Evolutionary conservation across 805 yeast genomes (phyloP).

Genomic region (Spathaspora gorwiae): DNA sequence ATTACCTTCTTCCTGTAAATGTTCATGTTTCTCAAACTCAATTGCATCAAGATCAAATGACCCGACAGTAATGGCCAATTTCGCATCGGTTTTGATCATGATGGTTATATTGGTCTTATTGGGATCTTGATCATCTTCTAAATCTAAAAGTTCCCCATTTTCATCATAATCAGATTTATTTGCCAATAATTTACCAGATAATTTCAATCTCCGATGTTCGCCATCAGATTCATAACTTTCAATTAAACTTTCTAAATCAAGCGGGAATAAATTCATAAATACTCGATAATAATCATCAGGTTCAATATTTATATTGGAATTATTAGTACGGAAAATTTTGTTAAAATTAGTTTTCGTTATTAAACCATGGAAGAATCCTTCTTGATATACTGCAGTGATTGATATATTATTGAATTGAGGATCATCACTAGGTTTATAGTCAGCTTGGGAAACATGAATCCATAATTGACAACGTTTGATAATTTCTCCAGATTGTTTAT

Average conservation of each 20-base stretch:
- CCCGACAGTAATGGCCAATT: conserved; percentile 24
- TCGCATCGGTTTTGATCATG: conserved; percentile 18
- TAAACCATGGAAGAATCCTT: conserved; percentile 16
- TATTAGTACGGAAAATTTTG: conserved; percentile 5
- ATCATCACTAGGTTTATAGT: conserved; percentile 3
- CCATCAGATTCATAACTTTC: conserved; percentile 7
- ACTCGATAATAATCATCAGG: conserved; percentile 5
- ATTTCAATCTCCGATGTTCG: conserved; percentile 4
- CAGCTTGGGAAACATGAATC: conserved; percentile 11
- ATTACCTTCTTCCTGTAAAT: conserved; percentile 12
- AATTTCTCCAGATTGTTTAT: conserved; percentile 7
- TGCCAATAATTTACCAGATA: conserved; percentile 20
- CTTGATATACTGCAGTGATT: conserved; percentile 15
- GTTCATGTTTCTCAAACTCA: conserved; percentile 14
- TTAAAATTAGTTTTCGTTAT: conserved; percentile 8
- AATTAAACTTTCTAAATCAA: conserved; percentile 5
- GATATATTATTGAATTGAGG: conserved; percentile 9
- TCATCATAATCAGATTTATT: conserved; percentile 17
- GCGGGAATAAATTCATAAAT: conserved; percentile 15
- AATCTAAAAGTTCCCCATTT: conserved; percentile 14
- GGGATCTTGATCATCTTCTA: conserved; percentile 19
- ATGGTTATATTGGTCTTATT: conserved; percentile 13
- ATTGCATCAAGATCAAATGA: conserved; percentile 15
- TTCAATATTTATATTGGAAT: conserved; percentile 1
- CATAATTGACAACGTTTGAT: conserved; percentile 15